Conservation (phyloP, 139 green algal species). For the Chlorokybus atmophyticus region DNA sequence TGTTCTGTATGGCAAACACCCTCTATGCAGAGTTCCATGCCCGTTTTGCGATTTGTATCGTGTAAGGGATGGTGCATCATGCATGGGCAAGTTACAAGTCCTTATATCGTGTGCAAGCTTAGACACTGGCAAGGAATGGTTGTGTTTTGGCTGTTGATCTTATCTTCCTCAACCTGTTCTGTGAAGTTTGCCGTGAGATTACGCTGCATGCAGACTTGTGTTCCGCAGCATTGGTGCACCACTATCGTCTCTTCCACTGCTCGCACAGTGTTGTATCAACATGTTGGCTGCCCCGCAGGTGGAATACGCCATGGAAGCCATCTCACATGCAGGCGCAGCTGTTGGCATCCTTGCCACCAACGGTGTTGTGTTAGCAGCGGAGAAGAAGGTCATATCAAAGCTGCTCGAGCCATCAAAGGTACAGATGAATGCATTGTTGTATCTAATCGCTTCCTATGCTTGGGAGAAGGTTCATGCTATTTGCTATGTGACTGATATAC, state of each 20-base stretch:
- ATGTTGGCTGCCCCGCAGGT: constrained; percentile 20
- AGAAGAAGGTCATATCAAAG: constrained; percentile 94
- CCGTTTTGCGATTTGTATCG: too few relatives aligned
- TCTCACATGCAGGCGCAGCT: constrained; percentile 85
- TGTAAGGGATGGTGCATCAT: too few relatives aligned
- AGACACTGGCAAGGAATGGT: too few relatives aligned
- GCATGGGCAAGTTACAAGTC: too few relatives aligned
- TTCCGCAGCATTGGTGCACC: neutral
- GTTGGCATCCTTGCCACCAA: constrained; percentile 81
- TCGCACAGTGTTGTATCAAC: neutral
- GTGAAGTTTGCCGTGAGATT: neutral
- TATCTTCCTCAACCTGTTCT: neutral
- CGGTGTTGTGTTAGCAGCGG: constrained; percentile 84
- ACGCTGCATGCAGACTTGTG: neutral
- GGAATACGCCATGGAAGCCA: constrained; percentile 97
- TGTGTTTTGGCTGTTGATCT: too few relatives aligned
- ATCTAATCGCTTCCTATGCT: too few relatives aligned
- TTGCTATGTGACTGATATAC: too few relatives aligned
- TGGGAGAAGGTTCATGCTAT: too few relatives aligned
- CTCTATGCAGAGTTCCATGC: too few relatives aligned
- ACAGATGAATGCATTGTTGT: too few relatives aligned
- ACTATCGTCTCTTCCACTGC: neutral
- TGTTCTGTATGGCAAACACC: too few relatives aligned
- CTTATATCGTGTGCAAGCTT: too few relatives aligned
- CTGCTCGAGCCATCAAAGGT: constrained; percentile 33